Percentiles rank a stretch among this genome's conserved stretches.
These are phyloP conservation scores for Apiospora sp. DNA, from an alignment of 2,329 filamentous ascomycete species.

Conservation along the genomic window DNA sequence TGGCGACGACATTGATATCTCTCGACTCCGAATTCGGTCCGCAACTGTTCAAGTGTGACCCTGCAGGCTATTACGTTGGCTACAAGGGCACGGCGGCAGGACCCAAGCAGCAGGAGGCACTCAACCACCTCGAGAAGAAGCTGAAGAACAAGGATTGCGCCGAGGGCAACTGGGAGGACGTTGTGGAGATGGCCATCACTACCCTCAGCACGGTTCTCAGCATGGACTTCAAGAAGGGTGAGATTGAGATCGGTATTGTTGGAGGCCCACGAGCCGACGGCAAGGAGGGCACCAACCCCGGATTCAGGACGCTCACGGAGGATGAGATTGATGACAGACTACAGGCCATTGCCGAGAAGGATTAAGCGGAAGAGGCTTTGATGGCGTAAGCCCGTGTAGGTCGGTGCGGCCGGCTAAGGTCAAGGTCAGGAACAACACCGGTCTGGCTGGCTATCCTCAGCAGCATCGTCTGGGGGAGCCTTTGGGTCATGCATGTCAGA, in stretches of 20 bases:
- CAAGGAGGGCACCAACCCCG: constrained; percentile 78
- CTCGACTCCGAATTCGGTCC: constrained; percentile 92
- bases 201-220: constrained; percentile 95
- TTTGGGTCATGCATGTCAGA: neutral
- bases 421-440: neutral
- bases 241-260: constrained; percentile 97
- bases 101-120: constrained; percentile 97
- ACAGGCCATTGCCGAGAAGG: constrained; percentile 98
- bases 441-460: neutral
- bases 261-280: constrained; percentile 86
- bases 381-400: constrained; percentile 5
- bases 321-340: constrained; percentile 98
- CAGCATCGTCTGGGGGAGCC: neutral
- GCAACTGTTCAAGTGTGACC: constrained; percentile 98
- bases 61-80: constrained; percentile 95
- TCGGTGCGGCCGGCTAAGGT: constrained; percentile 10
- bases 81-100: constrained; percentile 98
- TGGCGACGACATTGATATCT: constrained; percentile 93
- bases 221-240: constrained; percentile 99
- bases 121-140: constrained; percentile 99
- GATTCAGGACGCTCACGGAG: constrained; percentile 90
- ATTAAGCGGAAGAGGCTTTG: constrained; percentile 62
- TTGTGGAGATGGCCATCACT: constrained; percentile 95
- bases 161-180: constrained; percentile 93
- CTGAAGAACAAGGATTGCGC: constrained; percentile 98